phyloP scores from a whole-genome alignment of 2,329 filamentous ascomycete genomes.

The Cercospora sp. region DNA sequence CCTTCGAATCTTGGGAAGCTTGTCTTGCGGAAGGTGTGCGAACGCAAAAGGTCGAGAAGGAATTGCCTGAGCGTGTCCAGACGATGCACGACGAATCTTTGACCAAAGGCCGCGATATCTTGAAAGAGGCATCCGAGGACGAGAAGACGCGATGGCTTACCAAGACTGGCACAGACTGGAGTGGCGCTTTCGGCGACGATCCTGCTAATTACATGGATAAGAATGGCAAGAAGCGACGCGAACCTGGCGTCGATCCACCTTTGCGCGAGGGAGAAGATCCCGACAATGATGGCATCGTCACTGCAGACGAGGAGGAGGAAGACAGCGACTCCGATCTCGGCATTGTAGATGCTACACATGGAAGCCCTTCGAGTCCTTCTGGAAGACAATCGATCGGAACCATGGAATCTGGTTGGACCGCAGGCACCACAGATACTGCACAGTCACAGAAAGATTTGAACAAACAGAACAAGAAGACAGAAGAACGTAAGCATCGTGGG shows the following conservation, averaged over 20 bases:
- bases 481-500: slow-evolving; percentile 84
- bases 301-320: slow-evolving; percentile 44
- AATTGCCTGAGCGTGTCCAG: slow-evolving; percentile 71
- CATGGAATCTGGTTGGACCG: slow-evolving; percentile 39
- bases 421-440: slow-evolving; percentile 35
- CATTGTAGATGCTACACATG: slow-evolving; percentile 56
- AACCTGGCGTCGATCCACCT: slow-evolving; percentile 56
- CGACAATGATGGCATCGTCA: slow-evolving; percentile 44
- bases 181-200: slow-evolving; percentile 78
- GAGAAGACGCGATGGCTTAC: slow-evolving; percentile 77
- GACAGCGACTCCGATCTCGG: slow-evolving; percentile 52
- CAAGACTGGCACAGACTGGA: slow-evolving; percentile 82
- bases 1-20: slow-evolving; percentile 91
- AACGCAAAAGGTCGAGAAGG: slow-evolving; percentile 65
- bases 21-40: slow-evolving; percentile 87
- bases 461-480: slow-evolving; percentile 64
- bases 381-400: slow-evolving; percentile 33
- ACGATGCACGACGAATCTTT: slow-evolving; percentile 80
- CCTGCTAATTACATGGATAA: slow-evolving; percentile 62
- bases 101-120: slow-evolving; percentile 75
- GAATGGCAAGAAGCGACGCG: slow-evolving; percentile 55
- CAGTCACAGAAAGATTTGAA: slow-evolving; percentile 59
- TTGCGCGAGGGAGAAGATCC: slow-evolving; percentile 50
- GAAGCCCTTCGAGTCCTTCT: slow-evolving; percentile 30
- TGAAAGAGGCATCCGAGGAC: slow-evolving; percentile 69